Evolutionary conservation across 2,329 filamentous ascomycete species (phyloP).

Genomic region (Cladorrhinum sp.): DNA sequence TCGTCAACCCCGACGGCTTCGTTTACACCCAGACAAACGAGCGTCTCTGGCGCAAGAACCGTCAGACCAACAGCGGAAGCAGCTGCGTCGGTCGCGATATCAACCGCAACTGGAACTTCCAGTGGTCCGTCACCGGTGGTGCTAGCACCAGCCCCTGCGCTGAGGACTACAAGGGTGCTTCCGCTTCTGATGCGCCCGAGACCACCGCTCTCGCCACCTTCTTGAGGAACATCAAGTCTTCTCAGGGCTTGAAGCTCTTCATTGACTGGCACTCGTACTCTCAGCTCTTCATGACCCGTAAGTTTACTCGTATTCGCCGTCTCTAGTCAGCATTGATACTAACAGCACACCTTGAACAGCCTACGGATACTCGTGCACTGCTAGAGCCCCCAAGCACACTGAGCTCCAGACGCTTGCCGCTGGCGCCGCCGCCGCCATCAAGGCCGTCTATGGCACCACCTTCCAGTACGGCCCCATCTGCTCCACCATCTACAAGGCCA

Average conservation of each 20-base stretch:
- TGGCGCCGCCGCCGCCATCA: conserved; percentile 50
- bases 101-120: conserved; percentile 59
- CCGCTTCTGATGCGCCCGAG: conserved; percentile 44
- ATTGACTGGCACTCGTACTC: conserved; percentile 65
- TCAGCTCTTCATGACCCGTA: conserved; percentile 62
- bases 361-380: conserved; percentile 59
- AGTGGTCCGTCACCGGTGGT: conserved; percentile 50
- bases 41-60: conserved; percentile 62
- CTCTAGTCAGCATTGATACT: background rate
- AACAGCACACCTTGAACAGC: conserved; percentile 38
- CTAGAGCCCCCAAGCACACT: conserved; percentile 43
- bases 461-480: conserved; percentile 54
- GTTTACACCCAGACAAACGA: conserved; percentile 55
- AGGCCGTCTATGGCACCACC: conserved; percentile 36
- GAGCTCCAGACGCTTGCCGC: conserved; percentile 49
- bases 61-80: conserved; percentile 39
- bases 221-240: conserved; percentile 33
- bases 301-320: conserved; percentile 29
- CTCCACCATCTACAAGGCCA: conserved; percentile 58
- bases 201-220: conserved; percentile 38
- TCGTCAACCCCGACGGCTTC: conserved; percentile 63
- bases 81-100: conserved; percentile 50
- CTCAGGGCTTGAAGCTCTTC: conserved; percentile 55
- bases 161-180: conserved; percentile 46
- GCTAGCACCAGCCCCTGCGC: conserved; percentile 51